Evolutionary conservation across 2,329 filamentous ascomycete genomes (phyloP).

Genomic region (Nannizziopsis arthrosporioides): DNA sequence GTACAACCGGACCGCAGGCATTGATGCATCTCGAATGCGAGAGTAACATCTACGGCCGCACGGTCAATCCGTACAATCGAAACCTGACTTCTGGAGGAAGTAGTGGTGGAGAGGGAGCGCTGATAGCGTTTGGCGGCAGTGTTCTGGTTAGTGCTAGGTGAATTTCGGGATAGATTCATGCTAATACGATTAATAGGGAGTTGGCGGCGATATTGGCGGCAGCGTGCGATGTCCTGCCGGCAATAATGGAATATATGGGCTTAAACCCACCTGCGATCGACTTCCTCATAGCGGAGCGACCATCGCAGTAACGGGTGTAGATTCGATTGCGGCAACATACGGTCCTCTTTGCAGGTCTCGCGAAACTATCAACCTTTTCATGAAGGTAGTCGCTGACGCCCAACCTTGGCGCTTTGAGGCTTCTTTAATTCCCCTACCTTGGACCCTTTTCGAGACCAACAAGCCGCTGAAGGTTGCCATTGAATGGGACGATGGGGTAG

Average conservation of each 20-base stretch:
- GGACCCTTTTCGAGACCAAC: slow-evolving; percentile 20
- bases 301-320: slow-evolving; percentile 27
- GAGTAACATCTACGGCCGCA: slow-evolving; percentile 51
- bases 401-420: slow-evolving; percentile 31
- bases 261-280: slow-evolving; percentile 39
- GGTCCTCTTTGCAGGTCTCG: slow-evolving; percentile 51
- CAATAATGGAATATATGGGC: slow-evolving; percentile 41
- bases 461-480: slow-evolving; percentile 33
- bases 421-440: slow-evolving; percentile 27
- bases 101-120: slow-evolving; percentile 52
- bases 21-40: slow-evolving; percentile 45
- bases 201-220: slow-evolving; percentile 52
- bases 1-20: slow-evolving; percentile 56
- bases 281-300: slow-evolving; percentile 40
- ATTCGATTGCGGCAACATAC: slow-evolving; percentile 40
- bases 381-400: slow-evolving; percentile 25
- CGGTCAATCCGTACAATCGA: slow-evolving; percentile 52
- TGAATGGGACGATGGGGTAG: slow-evolving; percentile 39
- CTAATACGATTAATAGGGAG: slow-evolving; percentile 29
- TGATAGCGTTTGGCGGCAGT: slow-evolving; percentile 49
- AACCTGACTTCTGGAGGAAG: slow-evolving; percentile 51
- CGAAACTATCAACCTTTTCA: slow-evolving; percentile 24
- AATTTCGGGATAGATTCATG: neutral
- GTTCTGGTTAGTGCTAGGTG: slow-evolving; percentile 33
- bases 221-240: slow-evolving; percentile 38